Base-by-base conservation (phyloP, 257 asterid species). In the Solanum appendiculatum region DNA sequence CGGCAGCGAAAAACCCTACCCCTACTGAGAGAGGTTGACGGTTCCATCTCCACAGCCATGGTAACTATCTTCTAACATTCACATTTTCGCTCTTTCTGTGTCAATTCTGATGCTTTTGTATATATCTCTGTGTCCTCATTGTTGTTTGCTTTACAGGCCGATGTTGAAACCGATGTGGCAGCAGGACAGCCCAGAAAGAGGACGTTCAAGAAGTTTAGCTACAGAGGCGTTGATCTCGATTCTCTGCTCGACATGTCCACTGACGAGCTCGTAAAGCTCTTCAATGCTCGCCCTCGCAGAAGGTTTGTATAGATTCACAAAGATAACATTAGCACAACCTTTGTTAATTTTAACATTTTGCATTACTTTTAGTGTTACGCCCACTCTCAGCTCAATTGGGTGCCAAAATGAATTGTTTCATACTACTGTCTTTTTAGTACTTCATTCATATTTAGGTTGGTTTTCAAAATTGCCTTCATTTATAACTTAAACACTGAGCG, bases 221-320 rank as follows among this genome's bases (percentile, higher is more conserved):
- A 91, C 94, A 91, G 97, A 78, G 98, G 64, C 8, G 42, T 69
- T 13, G 99, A 96, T 88, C 99, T 96, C 88, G 98, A 95, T 89
- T 91, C 98, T 4, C 96, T 96, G 25, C 98, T 96, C 74, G 99
- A 96, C 63, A 95, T 96, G 97, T 91, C 97, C 37, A 94, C 95
- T 4, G 99, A 96, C 58, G 97, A 95, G 13, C 98, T 95, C 69
- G 98, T 95, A 27, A 96, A 93, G 93, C 96, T 94, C 27, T 92
- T 96, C 92, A 72, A 74, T 82, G 93, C 99, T 33, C 98, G 98
- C 25, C 92, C 94, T 83, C 92, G 98, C 85, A 92, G 98, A 91
- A 93, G 98, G 98, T 94, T 44, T 15, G 7, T 34, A 29, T 14
- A 6, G 21, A 66, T 37, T 66, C 64, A n/a, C 31, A 3, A 3